Evolutionary conservation across 108 stramenopile species (phyloP), one percentile per base, ranked within the genome.

Genomic region (Cylindrotheca fusiformis): DNA sequence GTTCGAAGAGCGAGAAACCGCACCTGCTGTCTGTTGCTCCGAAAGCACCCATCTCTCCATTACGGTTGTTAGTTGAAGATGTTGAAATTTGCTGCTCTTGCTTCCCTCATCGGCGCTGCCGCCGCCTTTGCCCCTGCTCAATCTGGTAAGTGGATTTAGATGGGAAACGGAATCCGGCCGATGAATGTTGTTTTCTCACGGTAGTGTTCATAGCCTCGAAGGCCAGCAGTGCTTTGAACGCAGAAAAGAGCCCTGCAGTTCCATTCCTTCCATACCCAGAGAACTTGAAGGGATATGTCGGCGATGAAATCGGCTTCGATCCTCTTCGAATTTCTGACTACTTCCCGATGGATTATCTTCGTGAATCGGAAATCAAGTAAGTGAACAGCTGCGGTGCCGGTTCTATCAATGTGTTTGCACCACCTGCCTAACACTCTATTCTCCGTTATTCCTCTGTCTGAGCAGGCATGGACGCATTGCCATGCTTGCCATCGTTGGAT

Each of bases 221-320:
- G 58, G 48, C 70, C 31, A 50, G 52, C 30, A 73, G 72, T 4
- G 67, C 71, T 21, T 58, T 78, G 49, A 68, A 58, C 31, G 77
- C 63, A 32, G 72, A 78, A 25, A 78, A 78, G 63, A 68, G 79
- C 53, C 68, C 75, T 21, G 86, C 97, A 51, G 74, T 97, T 60
- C 97, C 97, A 24, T 97, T 97, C 92, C 83, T 97, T 65, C 79
- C 80, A 48, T 76, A 91, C 65, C 97, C 97, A 33, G 77, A 87
- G 67, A 94, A 95, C 76, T 76, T 92, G 48, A 84, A 81, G 32
- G 97, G 97, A 63, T 90, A 88, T 64, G 76, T 83, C 46, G 90
- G 90, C 52, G 93, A 94, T 63, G 89, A 87, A 27, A 90, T 82
- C 28, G 96, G 87, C 18, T 97, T 97, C 75, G 96, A 97, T 78